These are phyloP conservation scores for Globisporangium emineosum DNA, from an alignment of 352 stramenopile species.

Conservation along the genomic window DNA sequence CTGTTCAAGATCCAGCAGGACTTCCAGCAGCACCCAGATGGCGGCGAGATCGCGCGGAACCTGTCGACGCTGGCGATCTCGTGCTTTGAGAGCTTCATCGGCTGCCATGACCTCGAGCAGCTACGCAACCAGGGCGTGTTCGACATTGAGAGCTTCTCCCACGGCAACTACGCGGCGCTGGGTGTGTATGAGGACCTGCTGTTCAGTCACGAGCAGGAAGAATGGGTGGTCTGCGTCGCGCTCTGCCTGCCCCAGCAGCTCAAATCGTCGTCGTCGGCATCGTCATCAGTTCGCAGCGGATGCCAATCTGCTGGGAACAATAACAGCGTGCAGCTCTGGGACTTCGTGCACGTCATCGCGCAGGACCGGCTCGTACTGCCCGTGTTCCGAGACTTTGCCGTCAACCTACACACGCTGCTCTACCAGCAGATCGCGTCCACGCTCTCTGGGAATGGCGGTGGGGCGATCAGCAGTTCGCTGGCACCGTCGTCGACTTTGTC, in stretches of 20 bases:
- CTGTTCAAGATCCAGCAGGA: conserved; percentile 58
- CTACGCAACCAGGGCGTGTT: conserved; percentile 48
- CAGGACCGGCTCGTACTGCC: conserved; percentile 45
- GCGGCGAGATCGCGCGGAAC: conserved; percentile 26
- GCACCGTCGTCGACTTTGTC: conserved; percentile 1
- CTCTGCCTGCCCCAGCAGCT: conserved; percentile 51
- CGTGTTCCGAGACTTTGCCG: conserved; percentile 37
- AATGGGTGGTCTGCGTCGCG: conserved; percentile 59
- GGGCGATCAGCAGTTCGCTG: background rate
- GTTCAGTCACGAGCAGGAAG: conserved; percentile 19
- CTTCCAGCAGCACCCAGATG: conserved; percentile 41
- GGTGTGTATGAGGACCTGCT: conserved; percentile 26
- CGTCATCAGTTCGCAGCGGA: background rate
- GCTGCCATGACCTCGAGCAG: conserved; percentile 44
- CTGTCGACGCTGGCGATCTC: conserved; percentile 43
- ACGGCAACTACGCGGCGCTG: conserved; percentile 17
- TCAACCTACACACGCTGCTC: conserved; percentile 59
- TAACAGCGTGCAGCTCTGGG: conserved; percentile 37
- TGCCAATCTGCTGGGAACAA: background rate
- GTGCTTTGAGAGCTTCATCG: conserved; percentile 46
- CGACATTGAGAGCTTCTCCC: conserved; percentile 37
- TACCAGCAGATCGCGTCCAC: conserved; percentile 49
- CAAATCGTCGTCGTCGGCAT: conserved; percentile 10
- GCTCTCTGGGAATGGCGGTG: conserved; percentile 13
- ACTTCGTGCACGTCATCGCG: conserved; percentile 52